Base-by-base conservation (phyloP, 1,139 yeast species). In the Suhomyces atakaporum region DNA sequence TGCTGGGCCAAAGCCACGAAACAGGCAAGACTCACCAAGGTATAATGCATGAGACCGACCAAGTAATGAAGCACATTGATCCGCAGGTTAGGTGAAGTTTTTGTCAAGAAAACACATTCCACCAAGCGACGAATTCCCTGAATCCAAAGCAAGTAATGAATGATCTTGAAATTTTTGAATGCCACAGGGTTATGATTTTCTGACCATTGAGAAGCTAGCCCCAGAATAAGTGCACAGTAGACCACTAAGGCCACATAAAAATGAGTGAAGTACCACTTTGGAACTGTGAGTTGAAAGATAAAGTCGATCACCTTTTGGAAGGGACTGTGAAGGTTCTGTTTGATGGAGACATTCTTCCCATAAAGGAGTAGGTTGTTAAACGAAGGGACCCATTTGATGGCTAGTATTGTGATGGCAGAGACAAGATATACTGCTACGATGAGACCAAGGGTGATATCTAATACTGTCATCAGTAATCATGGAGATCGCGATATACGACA, bases 61-160 rank as follows among this genome's bases (percentile, higher is more conserved):
- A 82, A 29, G 51, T 87, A 90, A 58, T 90, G 97, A 3, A 81
- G 66, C 19, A 86, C 44, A 54, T 89, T 87, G 67, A 90, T 89
- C 37, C 73, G 68, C 1, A 94, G 72, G 0, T 55, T 50, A 10
- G 64, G 46, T 11, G 73, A 65, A 48, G 74, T 75, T 21, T 66
- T 73, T 33, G 77, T 69, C 16, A 86, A 63, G 27, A 50, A 64
- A 1, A 66, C 39, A 36, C 88, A 79, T 55, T 90, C 97, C 26
- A 62, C 56, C 7, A 74, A 50, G 39, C 97, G 67, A 48, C 96
- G 67, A 1, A 62, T n/a, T 0, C 84, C 78, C 51, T 89, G 97
- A 3, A 77, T 36, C 18, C 72, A 36, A 21, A 56, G 40, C 16
- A 58, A 33, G 15, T 21, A 46, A 46, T 49, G 66, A 20, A 45